A percentile compares a stretch with the other conserved stretches of the same genome.
Conservation (phyloP, 2,329 filamentous ascomycete species). For the Pestalotiopsis sp. region DNA sequence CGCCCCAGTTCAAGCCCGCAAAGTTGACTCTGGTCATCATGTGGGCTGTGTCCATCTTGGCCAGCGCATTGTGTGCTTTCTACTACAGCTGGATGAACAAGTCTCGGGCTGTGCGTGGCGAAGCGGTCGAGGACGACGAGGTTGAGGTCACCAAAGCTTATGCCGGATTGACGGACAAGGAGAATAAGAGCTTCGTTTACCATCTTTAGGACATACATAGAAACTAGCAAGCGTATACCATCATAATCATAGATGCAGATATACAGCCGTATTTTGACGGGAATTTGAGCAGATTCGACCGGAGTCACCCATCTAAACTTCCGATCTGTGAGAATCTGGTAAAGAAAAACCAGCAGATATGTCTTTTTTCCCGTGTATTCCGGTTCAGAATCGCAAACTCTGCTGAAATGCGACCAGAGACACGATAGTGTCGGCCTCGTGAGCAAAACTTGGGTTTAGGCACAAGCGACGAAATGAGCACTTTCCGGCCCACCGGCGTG, state of each 20-base stretch:
- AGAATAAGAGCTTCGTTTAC: background rate
- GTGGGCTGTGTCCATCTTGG: background rate
- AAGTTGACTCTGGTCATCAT: slow-evolving; percentile 9
- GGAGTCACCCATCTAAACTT: too few relatives aligned
- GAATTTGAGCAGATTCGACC: too few relatives aligned
- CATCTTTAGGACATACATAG: background rate
- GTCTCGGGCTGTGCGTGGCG: background rate
- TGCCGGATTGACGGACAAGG: slow-evolving; percentile 6
- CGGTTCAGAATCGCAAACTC: too few relatives aligned
- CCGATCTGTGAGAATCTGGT: too few relatives aligned
- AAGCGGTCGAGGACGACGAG: background rate
- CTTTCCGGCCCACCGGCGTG: background rate
- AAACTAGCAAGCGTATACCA: background rate
- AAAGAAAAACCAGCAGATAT: too few relatives aligned
- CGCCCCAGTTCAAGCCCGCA: slow-evolving; percentile 1
- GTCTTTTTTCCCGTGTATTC: too few relatives aligned
- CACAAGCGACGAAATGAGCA: background rate
- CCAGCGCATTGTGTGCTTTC: background rate
- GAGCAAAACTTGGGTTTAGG: too few relatives aligned
- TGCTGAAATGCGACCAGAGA: too few relatives aligned
- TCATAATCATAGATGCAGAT: too few relatives aligned
- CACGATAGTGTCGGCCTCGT: too few relatives aligned
- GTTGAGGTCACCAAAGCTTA: background rate
- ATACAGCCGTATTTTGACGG: too few relatives aligned
- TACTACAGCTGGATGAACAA: slow-evolving; percentile 8